Evolutionary conservation across 306 rosid genomes (phyloP).

Genomic region (Trifolium repens): DNA sequence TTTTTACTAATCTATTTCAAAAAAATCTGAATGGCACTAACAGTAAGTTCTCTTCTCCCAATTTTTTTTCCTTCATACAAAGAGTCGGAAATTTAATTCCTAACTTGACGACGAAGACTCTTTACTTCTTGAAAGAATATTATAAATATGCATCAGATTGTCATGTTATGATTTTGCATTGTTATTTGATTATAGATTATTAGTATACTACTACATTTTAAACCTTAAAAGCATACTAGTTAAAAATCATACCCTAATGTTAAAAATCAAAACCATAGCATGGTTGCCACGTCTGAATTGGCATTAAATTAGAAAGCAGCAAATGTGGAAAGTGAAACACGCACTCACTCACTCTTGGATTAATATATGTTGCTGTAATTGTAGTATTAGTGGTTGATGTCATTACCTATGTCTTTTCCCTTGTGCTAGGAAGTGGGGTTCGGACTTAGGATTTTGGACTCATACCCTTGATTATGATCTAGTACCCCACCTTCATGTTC

Average conservation of each 20-base stretch:
- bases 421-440: slow-evolving; percentile 49
- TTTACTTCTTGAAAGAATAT: too few species aligned
- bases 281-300: slow-evolving; percentile 63
- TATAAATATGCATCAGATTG: too few species aligned
- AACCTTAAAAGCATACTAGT: slow-evolving; percentile 5
- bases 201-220: slow-evolving; percentile 1
- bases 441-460: slow-evolving; percentile 13
- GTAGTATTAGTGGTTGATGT: slow-evolving; percentile 47
- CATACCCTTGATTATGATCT: slow-evolving; percentile 33
- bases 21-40: too few species aligned
- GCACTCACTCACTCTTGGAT: slow-evolving; percentile 40
- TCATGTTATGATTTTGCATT: not conserved
- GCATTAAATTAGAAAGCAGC: slow-evolving; percentile 28
- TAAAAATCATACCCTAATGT: slow-evolving; percentile 35
- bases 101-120: too few species aligned
- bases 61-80: too few species aligned
- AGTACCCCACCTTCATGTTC: slow-evolving; percentile 9
- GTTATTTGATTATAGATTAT: not conserved
- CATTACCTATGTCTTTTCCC: slow-evolving; percentile 65
- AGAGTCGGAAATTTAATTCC: too few species aligned
- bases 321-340: slow-evolving; percentile 45
- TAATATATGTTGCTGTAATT: slow-evolving; percentile 41
- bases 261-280: slow-evolving; percentile 51
- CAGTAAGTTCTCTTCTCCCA: too few species aligned
- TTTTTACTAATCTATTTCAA: too few species aligned